phyloP scores from a whole-genome alignment of 208 protist genomes.

The Novymonas esmeraldas region DNA sequence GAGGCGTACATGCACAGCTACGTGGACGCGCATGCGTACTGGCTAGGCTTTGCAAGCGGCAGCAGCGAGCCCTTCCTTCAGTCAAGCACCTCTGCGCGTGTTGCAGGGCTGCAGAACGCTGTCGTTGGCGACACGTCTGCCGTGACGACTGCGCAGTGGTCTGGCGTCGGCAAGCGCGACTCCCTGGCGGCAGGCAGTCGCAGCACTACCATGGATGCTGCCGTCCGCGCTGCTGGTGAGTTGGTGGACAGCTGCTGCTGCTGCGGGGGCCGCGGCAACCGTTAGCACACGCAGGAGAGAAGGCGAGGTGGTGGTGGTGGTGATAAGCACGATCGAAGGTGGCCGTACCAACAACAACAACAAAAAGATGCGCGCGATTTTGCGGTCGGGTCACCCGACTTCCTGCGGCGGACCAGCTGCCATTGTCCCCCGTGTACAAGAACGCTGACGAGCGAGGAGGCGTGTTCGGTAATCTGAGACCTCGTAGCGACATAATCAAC shows the following conservation, averaged over 20 bases:
- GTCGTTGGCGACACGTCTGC: slow-evolving; percentile 76
- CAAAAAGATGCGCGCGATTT: no score
- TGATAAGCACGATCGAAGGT: no score
- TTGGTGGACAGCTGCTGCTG: slow-evolving; percentile 8
- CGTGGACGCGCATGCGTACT: slow-evolving; percentile 69
- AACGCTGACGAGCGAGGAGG: no score
- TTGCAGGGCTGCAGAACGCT: slow-evolving; percentile 46
- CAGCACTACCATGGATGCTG: slow-evolving; percentile 54
- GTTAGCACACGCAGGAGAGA: no score
- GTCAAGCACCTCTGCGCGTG: slow-evolving; percentile 16
- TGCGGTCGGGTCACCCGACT: no score
- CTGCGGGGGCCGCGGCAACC: no score
- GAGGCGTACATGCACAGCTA: slow-evolving; percentile 73
- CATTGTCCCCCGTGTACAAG: no score
- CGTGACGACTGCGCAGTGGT: slow-evolving; percentile 50
- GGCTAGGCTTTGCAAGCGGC: slow-evolving; percentile 82
- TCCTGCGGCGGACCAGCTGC: no score
- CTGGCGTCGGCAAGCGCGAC: slow-evolving; percentile 25
- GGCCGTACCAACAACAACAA: no score
- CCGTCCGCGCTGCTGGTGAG: slow-evolving; percentile 40
- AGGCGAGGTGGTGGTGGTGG: no score
- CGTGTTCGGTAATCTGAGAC: no score
- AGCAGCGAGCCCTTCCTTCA: slow-evolving; percentile 50
- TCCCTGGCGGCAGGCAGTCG: slow-evolving; percentile 59
- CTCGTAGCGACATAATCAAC: no score